Evolutionary conservation across 2,329 filamentous ascomycete species (phyloP), one percentile per base, ranked within the genome.

Genomic region (Elsinoe arachidis): DNA sequence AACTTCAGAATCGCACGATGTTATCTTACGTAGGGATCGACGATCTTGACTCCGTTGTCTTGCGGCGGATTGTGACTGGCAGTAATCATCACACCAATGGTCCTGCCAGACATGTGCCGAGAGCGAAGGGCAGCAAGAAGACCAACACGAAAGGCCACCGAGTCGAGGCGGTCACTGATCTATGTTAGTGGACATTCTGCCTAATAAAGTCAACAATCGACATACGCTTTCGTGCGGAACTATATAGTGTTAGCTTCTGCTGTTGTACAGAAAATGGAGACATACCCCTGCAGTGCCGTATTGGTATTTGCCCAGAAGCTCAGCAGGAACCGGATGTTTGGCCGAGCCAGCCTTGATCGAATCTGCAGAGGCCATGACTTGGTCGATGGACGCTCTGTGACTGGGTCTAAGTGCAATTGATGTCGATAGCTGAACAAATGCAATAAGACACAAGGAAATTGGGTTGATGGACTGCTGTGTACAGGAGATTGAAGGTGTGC

Each of bases 1-100:
- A 56, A 39, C 26, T 7, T 43, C 15, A 17, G 14, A 34, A 2
- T 49, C 12, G 12, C 26, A 47, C 11, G 12, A 41, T 2, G 15
- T n/a, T 55, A 58, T 30, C 59, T 30, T 68, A 84, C 82, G 85
- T 95, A 87, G 11, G 93, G 93, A 72, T 99, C 93, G 62, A 99
- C 90, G 64, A 99, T 83, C 80, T 96, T 96, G 71, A 96, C 87
- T 54, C 90, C 90, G 72, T 96, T 96, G 74, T 96, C 90, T 65
- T 83, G 80, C 34, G 90, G 86, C 15, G 88, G 88, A 74, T 96
- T 96, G 78, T 96, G 90, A 68, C 88, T 95, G 61, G 90, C 90
- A 41, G 90, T 96, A 72, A 96, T 88, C 90, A 96, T 96, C 64
- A 99, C 86, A 68, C 93, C 93, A 68, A 99, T 95, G 66, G 89